A percentile compares a stretch with the other conserved stretches of the same genome.
Conservation (phyloP, 192 early-diverging fungal species). For the Polychytrium aggregatum region DNA sequence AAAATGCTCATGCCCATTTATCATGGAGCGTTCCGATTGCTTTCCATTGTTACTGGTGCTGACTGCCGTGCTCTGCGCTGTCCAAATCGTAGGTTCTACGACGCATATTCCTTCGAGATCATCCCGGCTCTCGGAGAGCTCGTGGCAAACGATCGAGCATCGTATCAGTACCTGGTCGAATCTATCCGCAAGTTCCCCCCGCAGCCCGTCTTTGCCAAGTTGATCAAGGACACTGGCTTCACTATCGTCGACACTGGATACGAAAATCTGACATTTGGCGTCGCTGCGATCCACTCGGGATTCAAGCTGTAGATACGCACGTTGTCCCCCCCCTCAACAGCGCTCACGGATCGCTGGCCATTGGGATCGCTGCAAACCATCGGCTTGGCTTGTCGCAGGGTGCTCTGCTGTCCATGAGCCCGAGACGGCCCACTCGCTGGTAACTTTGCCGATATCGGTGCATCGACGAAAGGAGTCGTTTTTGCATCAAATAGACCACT, state of each 20-base stretch:
- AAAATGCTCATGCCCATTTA: neutral
- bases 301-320: conserved; percentile 62
- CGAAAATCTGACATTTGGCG: conserved; percentile 94
- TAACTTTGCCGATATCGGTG: too few species aligned
- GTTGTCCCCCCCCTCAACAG: too few species aligned
- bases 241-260: conserved; percentile 76
- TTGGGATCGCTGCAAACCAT: too few species aligned
- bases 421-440: too few species aligned
- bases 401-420: too few species aligned
- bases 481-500: too few species aligned
- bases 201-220: conserved; percentile 79
- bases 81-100: conserved; percentile 52
- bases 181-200: conserved; percentile 87
- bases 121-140: conserved; percentile 81
- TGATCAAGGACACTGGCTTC: conserved; percentile 87
- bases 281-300: conserved; percentile 90
- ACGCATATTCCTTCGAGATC: conserved; percentile 86
- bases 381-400: too few species aligned
- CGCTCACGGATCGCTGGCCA: too few species aligned
- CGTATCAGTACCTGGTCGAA: conserved; percentile 97
- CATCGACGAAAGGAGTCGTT: too few species aligned
- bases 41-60: neutral
- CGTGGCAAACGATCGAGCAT: conserved; percentile 78
- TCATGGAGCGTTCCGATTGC: neutral
- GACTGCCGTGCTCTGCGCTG: too few species aligned